phyloP scores from a whole-genome alignment of 768 basidiomycete species.

The Termitomyces sp. region DNA sequence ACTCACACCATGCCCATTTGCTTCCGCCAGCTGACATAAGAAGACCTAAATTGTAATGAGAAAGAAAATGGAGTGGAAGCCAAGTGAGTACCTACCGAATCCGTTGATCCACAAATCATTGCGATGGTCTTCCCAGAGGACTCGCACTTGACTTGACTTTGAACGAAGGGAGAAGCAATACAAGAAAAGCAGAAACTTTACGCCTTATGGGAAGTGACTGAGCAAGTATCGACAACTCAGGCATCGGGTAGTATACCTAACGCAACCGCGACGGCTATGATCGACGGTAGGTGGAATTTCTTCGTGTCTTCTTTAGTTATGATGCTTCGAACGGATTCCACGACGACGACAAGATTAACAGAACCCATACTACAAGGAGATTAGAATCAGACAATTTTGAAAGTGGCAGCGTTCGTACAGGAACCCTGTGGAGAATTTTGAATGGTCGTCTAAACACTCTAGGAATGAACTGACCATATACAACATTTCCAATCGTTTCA shows the following conservation, averaged over 20 bases:
- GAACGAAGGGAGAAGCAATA: conserved; percentile 79
- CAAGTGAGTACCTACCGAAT: conserved; percentile 44
- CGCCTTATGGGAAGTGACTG: conserved; percentile 35
- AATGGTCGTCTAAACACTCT: background rate
- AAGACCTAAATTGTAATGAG: conserved; percentile 41
- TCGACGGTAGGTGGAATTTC: conserved; percentile 72
- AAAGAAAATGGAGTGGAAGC: background rate
- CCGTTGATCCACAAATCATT: conserved; percentile 87
- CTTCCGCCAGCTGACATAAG: conserved; percentile 82
- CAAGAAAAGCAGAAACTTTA: conserved; percentile 82
- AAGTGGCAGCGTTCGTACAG: conserved; percentile 25
- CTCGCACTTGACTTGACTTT: conserved; percentile 84
- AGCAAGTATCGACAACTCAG: conserved; percentile 1
- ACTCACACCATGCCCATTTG: conserved; percentile 77
- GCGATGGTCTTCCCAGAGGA: conserved; percentile 97
- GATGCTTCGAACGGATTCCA: conserved; percentile 77
- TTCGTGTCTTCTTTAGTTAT: conserved; percentile 48
- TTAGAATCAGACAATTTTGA: background rate
- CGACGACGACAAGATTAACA: conserved; percentile 87
- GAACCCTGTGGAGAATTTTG: conserved; percentile 32
- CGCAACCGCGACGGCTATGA: conserved; percentile 79
- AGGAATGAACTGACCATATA: conserved; percentile 53
- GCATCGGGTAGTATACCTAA: conserved; percentile 45
- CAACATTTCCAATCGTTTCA: conserved; percentile 84
- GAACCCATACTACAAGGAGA: conserved; percentile 65